phyloP scores from a whole-genome alignment of 208 protist species.

The Trypanosoma rangeli region DNA sequence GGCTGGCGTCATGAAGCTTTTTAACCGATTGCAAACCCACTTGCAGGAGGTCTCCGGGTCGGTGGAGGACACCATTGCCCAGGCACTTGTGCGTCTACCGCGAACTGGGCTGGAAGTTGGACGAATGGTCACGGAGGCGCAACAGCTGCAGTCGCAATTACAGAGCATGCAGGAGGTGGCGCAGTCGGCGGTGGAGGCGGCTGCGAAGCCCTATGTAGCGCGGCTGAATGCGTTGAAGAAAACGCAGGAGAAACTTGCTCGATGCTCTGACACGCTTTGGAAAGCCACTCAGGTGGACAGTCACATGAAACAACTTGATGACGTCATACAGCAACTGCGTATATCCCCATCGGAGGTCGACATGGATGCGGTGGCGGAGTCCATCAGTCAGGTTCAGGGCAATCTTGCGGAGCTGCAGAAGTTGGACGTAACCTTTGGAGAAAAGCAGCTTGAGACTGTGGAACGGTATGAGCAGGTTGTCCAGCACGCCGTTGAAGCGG shows the following conservation, averaged over 20 bases:
- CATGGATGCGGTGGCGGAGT: slow-evolving; percentile 29
- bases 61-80: slow-evolving; percentile 66
- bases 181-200: slow-evolving; percentile 26
- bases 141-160: slow-evolving; percentile 49
- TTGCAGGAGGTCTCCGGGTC: slow-evolving; percentile 45
- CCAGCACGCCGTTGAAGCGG: slow-evolving; percentile 54
- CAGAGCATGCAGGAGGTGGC: slow-evolving; percentile 41
- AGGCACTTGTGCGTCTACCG: slow-evolving; percentile 67
- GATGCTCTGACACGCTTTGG: slow-evolving; percentile 47
- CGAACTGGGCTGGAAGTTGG: slow-evolving; percentile 65
- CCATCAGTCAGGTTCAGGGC: slow-evolving; percentile 31
- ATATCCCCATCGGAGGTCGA: slow-evolving; percentile 19
- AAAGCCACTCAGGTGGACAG: slow-evolving; percentile 47
- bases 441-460: slow-evolving; percentile 48
- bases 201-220: slow-evolving; percentile 23
- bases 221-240: slow-evolving; percentile 38
- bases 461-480: slow-evolving; percentile 60
- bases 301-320: slow-evolving; percentile 47
- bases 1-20: slow-evolving; percentile 41
- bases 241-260: slow-evolving; percentile 49
- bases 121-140: slow-evolving; percentile 60
- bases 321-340: slow-evolving; percentile 39
- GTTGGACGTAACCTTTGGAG: slow-evolving; percentile 61
- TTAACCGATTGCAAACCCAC: slow-evolving; percentile 49
- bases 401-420: slow-evolving; percentile 50